Conservation (phyloP, 2,329 filamentous ascomycete genomes). For the Trichoderma lentiforme region DNA sequence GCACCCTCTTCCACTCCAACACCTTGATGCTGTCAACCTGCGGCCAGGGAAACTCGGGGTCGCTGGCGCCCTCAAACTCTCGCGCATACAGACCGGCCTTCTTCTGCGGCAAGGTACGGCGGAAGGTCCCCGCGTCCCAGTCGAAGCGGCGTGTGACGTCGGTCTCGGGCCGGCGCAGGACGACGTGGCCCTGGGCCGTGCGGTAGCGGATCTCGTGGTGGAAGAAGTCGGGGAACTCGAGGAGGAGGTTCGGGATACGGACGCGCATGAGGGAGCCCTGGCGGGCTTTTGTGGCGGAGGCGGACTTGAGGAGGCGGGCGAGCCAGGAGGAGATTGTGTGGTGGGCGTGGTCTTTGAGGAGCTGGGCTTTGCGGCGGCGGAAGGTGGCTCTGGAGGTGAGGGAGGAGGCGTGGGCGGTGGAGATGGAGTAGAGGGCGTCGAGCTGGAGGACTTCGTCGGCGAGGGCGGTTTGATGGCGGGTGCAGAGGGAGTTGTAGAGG, state of each 20-base stretch:
- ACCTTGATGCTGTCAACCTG: constrained; percentile 23
- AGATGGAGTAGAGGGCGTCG: constrained; percentile 20
- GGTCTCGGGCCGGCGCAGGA: constrained; percentile 23
- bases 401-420: background rate
- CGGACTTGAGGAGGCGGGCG: constrained; percentile 26
- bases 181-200: constrained; percentile 31
- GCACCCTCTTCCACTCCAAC: constrained; percentile 26
- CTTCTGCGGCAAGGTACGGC: constrained; percentile 30
- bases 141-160: constrained; percentile 23
- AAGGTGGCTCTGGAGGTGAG: constrained; percentile 20
- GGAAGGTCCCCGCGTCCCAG: constrained; percentile 22
- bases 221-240: constrained; percentile 36
- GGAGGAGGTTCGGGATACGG: constrained; percentile 32
- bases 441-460: constrained; percentile 34
- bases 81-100: constrained; percentile 20
- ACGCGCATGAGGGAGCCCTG: constrained; percentile 24
- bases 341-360: constrained; percentile 33
- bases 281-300: constrained; percentile 23
- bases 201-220: constrained; percentile 31
- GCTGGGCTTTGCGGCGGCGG: constrained; percentile 29
- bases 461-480: constrained; percentile 28
- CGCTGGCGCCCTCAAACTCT: constrained; percentile 16
- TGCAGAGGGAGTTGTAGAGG: constrained; percentile 30
- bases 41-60: constrained; percentile 28
- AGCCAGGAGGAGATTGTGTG: constrained; percentile 31